Evolutionary conservation across 2,329 filamentous ascomycete genomes (phyloP), one percentile per base, ranked within the genome.

Genomic region (Thermomyces lanuginosus): DNA sequence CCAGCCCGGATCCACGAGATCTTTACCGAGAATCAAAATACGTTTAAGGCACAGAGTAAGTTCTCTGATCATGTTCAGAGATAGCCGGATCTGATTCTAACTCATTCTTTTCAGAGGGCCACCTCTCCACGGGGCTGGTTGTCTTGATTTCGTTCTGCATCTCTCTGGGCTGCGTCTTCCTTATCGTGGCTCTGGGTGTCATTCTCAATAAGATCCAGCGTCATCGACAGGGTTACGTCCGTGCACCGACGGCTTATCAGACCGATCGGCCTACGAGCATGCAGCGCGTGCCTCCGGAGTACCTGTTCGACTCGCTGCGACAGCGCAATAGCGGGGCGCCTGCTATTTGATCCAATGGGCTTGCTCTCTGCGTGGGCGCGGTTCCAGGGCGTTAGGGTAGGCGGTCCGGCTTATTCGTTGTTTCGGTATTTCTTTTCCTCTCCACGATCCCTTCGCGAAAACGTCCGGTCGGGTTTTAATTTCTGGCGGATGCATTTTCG

Each of bases 11-110:
- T 98, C 43, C 73, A 77, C 17, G 72, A 70, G 38, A 64, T 95
- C 35, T 92, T 98, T 50, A 77, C 84, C 7, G 73, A 91, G 55
- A 76, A 80, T 25, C 61, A 75, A 36, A 72, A 78, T 45, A 79
- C 80, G 46, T 89, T 92, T 56, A 64, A 59, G 14, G 58, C 64
- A 31, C 53, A 58, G 39, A 51, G 75, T 79, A 63, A 60, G 70
- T 64, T 11, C 26, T 17, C 24, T 22, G 17, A 23, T 10, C 18
- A 12, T 17, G 11, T 17, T 21, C 19, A 23, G 21, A 4, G 14
- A 3, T 8, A 19, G 5, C 17, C 15, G 14, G 18, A 2, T 12
- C 8, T 6, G 2, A 18, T 26, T 28, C 32, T 41, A 37, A 39
- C 26, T 16, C 9, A 15, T 16, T 30, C 16, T 34, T 24, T 23